Evolutionary conservation across 352 stramenopile genomes (phyloP), one percentile per base, ranked within the genome.

Genomic region (Salisapilia sapeloensis): DNA sequence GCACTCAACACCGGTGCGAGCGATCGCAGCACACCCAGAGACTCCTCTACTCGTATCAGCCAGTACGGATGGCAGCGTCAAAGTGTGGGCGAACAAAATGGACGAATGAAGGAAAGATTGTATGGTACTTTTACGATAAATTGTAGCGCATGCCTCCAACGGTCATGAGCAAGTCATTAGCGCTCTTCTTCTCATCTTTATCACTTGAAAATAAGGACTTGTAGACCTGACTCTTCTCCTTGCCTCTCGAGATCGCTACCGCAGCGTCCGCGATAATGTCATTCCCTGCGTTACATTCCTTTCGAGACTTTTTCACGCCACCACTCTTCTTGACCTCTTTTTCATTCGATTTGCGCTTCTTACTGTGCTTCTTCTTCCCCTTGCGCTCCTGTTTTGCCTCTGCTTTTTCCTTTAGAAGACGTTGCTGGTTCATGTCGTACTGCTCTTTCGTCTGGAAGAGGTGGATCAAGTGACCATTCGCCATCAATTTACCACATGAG

Each of bases 151-250:
- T 64, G 22, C 72, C 72, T 24, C 62, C 70, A 22, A 89, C 44
- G 4, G 76, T 79, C 76, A 91, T 91, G 36, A 91, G 63, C 25
- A 91, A 30, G 25, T 89, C 76, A 25, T 83, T 86, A 15, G 74
- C 66, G 42, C 47, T 81, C 32, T 55, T 50, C 40, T 85, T 81
- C 21, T 71, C 55, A 11, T 56, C 44, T 29, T 72, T 56, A 38
- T 42, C 38, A 24, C 61, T 75, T n/a, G 53, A 58, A 42, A 91
- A 91, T 9, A 91, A 44, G 15, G 67, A 87, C 29, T 71, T 72
- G 35, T 74, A 91, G 28, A 91, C 74, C 24, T 72, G 42, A 42
- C 70, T 91, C 39, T 67, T 70, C 21, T 60, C 46, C 37, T 89
- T 85, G 29, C 56, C 60, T n/a, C 78, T 61, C 24, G 54, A 49